These are phyloP conservation scores for Circinella minor DNA, from an alignment of 371 early-diverging fungal species.

Conservation along the genomic window DNA sequence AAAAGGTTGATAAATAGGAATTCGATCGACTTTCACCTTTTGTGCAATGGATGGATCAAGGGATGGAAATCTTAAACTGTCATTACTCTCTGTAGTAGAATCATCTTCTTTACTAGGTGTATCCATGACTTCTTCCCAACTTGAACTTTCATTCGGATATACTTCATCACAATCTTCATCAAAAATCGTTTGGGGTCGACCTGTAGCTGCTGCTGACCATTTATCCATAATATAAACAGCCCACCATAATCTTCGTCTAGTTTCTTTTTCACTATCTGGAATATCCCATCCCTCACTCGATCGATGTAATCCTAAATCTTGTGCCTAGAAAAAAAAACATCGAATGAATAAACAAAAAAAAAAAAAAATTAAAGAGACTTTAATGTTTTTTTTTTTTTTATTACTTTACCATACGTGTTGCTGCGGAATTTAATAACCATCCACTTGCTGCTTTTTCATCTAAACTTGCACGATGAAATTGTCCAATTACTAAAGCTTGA, in stretches of 20 bases:
- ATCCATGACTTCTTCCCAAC: slow-evolving; percentile 54
- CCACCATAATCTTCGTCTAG: slow-evolving; percentile 71
- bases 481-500: slow-evolving; percentile 47
- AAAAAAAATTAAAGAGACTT: too few relatives aligned
- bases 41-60: slow-evolving; percentile 36
- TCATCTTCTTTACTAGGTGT: slow-evolving; percentile 11
- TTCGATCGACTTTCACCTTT: slow-evolving; percentile 37
- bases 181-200: slow-evolving; percentile 57
- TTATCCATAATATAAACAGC: slow-evolving; percentile 65
- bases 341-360: not conserved
- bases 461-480: slow-evolving; percentile 47
- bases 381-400: not conserved
- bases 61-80: slow-evolving; percentile 37
- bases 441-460: slow-evolving; percentile 42
- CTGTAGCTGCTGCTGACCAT: slow-evolving; percentile 56
- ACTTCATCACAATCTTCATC: slow-evolving; percentile 54
- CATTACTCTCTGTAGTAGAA: slow-evolving; percentile 12
- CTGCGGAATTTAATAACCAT: slow-evolving; percentile 44
- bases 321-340: slow-evolving; percentile 39
- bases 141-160: slow-evolving; percentile 46
- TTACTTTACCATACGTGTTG: slow-evolving; percentile 10
- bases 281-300: slow-evolving; percentile 58
- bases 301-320: slow-evolving; percentile 72
- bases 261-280: slow-evolving; percentile 59
- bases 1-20: slow-evolving; percentile 55